Conservation (phyloP, 1,284 basidiomycete genomes). For the Trametes sp. region DNA sequence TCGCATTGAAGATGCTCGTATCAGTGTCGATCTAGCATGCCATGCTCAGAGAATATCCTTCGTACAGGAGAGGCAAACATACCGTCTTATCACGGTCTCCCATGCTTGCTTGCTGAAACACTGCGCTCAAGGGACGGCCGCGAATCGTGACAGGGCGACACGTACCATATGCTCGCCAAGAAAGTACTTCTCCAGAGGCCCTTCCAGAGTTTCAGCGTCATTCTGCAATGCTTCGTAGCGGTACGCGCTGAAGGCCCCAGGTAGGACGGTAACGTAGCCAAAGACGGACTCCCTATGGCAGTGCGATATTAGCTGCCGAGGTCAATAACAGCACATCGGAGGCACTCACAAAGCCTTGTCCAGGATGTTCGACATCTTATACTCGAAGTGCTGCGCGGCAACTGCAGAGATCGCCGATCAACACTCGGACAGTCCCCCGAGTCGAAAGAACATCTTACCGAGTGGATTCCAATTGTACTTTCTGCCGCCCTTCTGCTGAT, state of each 20-base stretch:
- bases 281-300: slow-evolving; percentile 72
- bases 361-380: slow-evolving; percentile 95
- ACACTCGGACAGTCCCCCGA: neutral
- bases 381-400: slow-evolving; percentile 96
- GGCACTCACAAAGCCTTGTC: slow-evolving; percentile 79
- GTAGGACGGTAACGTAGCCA: slow-evolving; percentile 92
- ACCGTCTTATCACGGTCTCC: too few relatives aligned
- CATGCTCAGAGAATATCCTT: neutral
- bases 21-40: neutral
- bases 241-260: slow-evolving; percentile 94
- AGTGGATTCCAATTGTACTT: too few relatives aligned
- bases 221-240: slow-evolving; percentile 93
- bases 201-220: slow-evolving; percentile 75
- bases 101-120: too few relatives aligned
- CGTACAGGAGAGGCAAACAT: too few relatives aligned
- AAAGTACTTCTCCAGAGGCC: slow-evolving; percentile 95
- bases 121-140: neutral
- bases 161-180: slow-evolving; percentile 87
- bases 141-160: neutral
- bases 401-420: slow-evolving; percentile 47
- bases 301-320: slow-evolving; percentile 13
- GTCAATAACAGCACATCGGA: slow-evolving; percentile 10
- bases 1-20: too few relatives aligned
- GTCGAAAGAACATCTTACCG: slow-evolving; percentile 49
- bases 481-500: slow-evolving; percentile 78